phyloP scores from a whole-genome alignment of 1,139 yeast species.

The Lodderomyces metapsilosis region DNA sequence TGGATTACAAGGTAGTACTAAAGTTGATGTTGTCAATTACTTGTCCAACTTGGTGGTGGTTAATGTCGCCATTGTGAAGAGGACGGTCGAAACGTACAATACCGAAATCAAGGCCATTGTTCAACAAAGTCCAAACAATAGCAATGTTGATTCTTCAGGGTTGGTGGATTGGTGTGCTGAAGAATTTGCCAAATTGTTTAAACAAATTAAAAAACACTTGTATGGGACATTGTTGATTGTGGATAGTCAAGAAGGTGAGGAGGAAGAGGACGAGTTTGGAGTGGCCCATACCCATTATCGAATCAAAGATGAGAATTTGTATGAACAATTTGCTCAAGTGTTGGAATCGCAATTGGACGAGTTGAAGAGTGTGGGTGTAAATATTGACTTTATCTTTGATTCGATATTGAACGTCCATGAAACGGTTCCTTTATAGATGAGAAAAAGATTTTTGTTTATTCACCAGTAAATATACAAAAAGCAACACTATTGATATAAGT shows the following conservation, averaged over 20 bases:
- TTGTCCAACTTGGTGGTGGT: conserved; percentile 44
- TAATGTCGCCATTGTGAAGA: conserved; percentile 37
- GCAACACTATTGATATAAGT: not conserved
- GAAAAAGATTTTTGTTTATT: not conserved
- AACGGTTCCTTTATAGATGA: not conserved
- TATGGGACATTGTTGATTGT: conserved; percentile 54
- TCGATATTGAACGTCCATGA: conserved; percentile 17
- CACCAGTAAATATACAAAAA: not conserved
- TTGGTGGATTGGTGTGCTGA: conserved; percentile 65
- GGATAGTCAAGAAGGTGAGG: conserved; percentile 20
- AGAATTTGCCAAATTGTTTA: conserved; percentile 61
- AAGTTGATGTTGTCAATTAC: conserved; percentile 45
- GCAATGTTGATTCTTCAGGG: conserved; percentile 41
- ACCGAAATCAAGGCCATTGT: conserved; percentile 35
- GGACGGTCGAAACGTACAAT: conserved; percentile 36
- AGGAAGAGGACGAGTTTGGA: conserved; percentile 22
- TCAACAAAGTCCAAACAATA: conserved; percentile 15
- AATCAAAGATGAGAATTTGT: conserved; percentile 31
- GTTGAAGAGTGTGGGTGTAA: conserved; percentile 66
- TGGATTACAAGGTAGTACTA: conserved; percentile 46
- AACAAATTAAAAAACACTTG: conserved; percentile 63
- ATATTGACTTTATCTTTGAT: conserved; percentile 63
- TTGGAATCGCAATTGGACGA: conserved; percentile 61
- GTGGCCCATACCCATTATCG: conserved; percentile 18
- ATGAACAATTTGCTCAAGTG: conserved; percentile 48